Conservation (phyloP, 371 early-diverging fungal species). For the Caulochytrium protostelioides region DNA sequence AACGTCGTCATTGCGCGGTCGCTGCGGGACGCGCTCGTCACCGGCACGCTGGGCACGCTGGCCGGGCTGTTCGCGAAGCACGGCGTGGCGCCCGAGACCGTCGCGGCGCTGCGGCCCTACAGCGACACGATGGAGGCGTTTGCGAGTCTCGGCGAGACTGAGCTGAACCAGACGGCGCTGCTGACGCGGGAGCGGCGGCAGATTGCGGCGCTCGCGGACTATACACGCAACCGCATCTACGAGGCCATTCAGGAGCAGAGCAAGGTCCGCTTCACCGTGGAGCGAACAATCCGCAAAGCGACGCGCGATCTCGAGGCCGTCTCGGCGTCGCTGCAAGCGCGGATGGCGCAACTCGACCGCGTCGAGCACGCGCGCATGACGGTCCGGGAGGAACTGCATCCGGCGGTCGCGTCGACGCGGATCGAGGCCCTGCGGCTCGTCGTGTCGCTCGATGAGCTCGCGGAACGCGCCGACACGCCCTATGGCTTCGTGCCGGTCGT, state of each 20-base stretch:
- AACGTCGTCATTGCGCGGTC: conserved; percentile 9
- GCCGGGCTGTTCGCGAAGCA: conserved; percentile 3
- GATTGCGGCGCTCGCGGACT: conserved; percentile 19
- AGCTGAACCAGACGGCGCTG: conserved; percentile 8
- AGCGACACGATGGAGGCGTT: conserved; percentile 21
- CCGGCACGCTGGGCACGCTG: conserved; percentile 16
- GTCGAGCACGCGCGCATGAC: too few species aligned
- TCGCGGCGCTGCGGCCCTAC: conserved; percentile 12
- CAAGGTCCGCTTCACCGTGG: conserved; percentile 21
- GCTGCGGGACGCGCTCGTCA: conserved; percentile 11
- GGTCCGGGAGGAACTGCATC: too few species aligned
- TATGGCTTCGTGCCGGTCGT: conserved; percentile 11
- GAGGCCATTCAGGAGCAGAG: conserved; percentile 20
- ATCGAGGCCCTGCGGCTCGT: too few species aligned
- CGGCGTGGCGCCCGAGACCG: too few species aligned
- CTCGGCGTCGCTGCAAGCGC: conserved; percentile 3
- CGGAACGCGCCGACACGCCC: too few species aligned
- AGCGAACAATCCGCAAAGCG: conserved; percentile 17
- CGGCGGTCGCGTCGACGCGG: too few species aligned
- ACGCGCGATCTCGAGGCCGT: conserved; percentile 14
- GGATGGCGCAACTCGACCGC: too few species aligned
- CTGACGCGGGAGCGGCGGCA: conserved; percentile 18
- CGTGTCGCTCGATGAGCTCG: too few species aligned
- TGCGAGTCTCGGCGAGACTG: conserved; percentile 12
- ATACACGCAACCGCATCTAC: conserved; percentile 21